Evolutionary conservation across 805 yeast species (phyloP).

Genomic region (Barnettozyma pratensis): DNA sequence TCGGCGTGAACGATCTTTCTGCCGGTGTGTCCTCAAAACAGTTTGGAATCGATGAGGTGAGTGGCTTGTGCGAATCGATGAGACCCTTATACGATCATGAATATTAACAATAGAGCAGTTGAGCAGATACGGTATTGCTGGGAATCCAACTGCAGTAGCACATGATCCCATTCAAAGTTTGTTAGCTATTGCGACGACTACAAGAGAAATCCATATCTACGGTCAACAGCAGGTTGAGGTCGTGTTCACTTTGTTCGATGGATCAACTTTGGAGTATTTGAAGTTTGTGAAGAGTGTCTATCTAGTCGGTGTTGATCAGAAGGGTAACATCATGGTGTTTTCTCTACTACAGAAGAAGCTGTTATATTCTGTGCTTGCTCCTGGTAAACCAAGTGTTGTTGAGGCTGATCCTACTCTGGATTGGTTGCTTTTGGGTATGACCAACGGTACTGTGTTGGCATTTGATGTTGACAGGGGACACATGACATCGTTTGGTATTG

Average conservation of each 20-base stretch:
- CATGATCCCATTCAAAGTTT: constrained; percentile 88
- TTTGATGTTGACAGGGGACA: constrained; percentile 79
- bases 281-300: constrained; percentile 77
- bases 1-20: constrained; percentile 25
- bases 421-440: constrained; percentile 77
- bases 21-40: constrained; percentile 27
- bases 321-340: constrained; percentile 58
- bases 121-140: constrained; percentile 52
- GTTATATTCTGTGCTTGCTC: constrained; percentile 55
- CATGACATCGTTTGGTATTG: constrained; percentile 60
- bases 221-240: constrained; percentile 82
- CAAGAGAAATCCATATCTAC: constrained; percentile 67
- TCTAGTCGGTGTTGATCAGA: constrained; percentile 63
- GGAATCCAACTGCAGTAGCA: constrained; percentile 62
- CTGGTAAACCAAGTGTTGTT: constrained; percentile 60
- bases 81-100: not conserved
- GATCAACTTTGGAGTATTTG: constrained; percentile 48
- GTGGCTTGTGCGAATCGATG: constrained; percentile 1
- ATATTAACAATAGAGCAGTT: constrained; percentile 9
- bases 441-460: constrained; percentile 65
- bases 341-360: constrained; percentile 62
- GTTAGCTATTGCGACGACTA: constrained; percentile 71
- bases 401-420: constrained; percentile 85
- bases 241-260: constrained; percentile 47
- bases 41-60: constrained; percentile 29